A percentile compares a stretch with the other conserved stretches of the same genome.
Evolutionary conservation across 768 basidiomycete species (phyloP).

Genomic region (Phanerochaete carnosa): DNA sequence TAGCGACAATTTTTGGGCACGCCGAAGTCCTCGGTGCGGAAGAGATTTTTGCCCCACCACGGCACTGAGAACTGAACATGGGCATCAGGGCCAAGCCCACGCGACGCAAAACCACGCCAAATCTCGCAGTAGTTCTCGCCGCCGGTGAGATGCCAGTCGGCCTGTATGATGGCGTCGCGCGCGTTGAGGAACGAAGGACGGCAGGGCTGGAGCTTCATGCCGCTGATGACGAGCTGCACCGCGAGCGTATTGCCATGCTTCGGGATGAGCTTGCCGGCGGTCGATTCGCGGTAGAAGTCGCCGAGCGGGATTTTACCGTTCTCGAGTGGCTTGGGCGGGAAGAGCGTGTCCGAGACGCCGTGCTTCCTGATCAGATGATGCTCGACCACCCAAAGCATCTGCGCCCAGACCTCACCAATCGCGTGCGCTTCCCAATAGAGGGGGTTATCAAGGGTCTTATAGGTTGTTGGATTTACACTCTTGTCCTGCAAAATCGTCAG

Average conservation of each 20-base stretch:
- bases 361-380: constrained; percentile 77
- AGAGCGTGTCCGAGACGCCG: constrained; percentile 74
- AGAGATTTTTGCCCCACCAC: constrained; percentile 94
- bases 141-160: constrained; percentile 84
- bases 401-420: constrained; percentile 94
- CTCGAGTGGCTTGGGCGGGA: constrained; percentile 69
- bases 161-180: constrained; percentile 86
- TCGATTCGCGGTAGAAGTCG: constrained; percentile 67
- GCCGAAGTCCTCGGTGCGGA: constrained; percentile 54
- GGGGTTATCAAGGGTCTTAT: constrained; percentile 91
- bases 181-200: constrained; percentile 88
- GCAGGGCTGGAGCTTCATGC: constrained; percentile 95
- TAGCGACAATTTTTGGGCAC: too few species aligned
- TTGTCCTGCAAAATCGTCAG: constrained; percentile 39
- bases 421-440: constrained; percentile 94
- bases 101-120: constrained; percentile 80
- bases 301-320: constrained; percentile 63
- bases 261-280: constrained; percentile 59
- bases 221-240: constrained; percentile 82
- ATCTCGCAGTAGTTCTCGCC: constrained; percentile 90
- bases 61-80: constrained; percentile 71
- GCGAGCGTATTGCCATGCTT: constrained; percentile 89
- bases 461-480: constrained; percentile 82
- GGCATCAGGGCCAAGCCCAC: constrained; percentile 82
- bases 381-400: constrained; percentile 81